phyloP scores from a whole-genome alignment of 2,329 filamentous ascomycete species.

The Neofusicoccum parvum region DNA sequence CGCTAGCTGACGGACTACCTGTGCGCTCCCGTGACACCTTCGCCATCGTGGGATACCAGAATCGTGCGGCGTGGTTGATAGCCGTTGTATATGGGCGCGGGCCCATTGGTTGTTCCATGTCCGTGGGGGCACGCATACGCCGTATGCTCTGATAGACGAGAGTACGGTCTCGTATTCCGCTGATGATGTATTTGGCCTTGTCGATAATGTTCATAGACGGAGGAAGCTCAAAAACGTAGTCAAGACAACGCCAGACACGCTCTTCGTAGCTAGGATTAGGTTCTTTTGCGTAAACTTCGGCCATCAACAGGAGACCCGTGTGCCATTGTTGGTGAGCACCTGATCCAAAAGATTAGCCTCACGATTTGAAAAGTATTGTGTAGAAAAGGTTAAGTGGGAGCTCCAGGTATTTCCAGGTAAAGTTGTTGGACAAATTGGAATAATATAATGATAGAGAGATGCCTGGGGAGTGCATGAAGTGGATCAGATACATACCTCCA shows the following conservation, averaged over 20 bases:
- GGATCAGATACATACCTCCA: conserved; percentile 23
- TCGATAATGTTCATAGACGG: conserved; percentile 52
- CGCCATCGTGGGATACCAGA: conserved; percentile 19
- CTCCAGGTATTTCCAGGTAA: background rate
- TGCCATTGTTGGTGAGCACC: conserved; percentile 76
- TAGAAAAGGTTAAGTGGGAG: background rate
- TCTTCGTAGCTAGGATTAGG: conserved; percentile 59
- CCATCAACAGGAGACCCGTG: conserved; percentile 67
- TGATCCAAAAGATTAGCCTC: conserved; percentile 22
- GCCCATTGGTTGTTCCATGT: conserved; percentile 36
- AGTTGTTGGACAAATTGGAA: conserved; percentile 13
- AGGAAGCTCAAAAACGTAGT: conserved; percentile 70
- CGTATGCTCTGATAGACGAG: conserved; percentile 62
- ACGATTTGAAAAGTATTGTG: background rate
- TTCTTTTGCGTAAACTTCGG: conserved; percentile 65
- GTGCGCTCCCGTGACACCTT: conserved; percentile 8
- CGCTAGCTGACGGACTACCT: background rate
- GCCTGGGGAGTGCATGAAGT: no score
- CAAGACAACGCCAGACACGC: conserved; percentile 70
- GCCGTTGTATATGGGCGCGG: conserved; percentile 18
- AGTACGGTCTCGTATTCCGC: conserved; percentile 64
- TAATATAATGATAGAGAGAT: background rate
- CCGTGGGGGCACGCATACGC: conserved; percentile 57
- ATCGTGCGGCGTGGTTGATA: conserved; percentile 8
- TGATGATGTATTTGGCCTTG: conserved; percentile 64